phyloP scores from a whole-genome alignment of 495 filamentous ascomycete species.

The Ascodesmis nigricans region DNA sequence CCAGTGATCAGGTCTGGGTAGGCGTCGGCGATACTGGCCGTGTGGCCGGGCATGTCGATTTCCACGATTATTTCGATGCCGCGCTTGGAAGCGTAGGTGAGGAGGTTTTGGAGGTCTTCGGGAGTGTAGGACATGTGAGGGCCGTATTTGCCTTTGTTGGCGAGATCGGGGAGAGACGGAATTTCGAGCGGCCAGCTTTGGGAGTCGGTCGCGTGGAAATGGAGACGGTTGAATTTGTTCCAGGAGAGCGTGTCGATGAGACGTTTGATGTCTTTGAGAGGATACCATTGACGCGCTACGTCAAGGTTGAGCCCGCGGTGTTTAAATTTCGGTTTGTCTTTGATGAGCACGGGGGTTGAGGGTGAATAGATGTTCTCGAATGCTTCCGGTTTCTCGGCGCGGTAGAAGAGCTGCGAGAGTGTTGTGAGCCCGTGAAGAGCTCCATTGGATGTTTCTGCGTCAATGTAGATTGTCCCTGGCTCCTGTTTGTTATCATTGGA shows the following conservation, averaged over 20 bases:
- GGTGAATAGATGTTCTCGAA: conserved; percentile 37
- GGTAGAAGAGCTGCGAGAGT: conserved; percentile 58
- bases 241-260: conserved; percentile 48
- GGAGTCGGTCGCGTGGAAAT: conserved; percentile 59
- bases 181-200: conserved; percentile 72
- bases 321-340: conserved; percentile 40
- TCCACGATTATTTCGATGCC: conserved; percentile 56
- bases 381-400: conserved; percentile 25
- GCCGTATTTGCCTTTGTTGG: conserved; percentile 45
- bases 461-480: conserved; percentile 32
- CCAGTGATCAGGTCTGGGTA: conserved; percentile 57
- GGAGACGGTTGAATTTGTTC: conserved; percentile 62
- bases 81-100: conserved; percentile 40
- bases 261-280: conserved; percentile 37
- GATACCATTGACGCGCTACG: conserved; percentile 42
- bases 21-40: conserved; percentile 35
- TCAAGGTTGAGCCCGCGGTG: conserved; percentile 62
- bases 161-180: conserved; percentile 44
- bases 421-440: conserved; percentile 44
- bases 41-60: conserved; percentile 68
- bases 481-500: conserved; percentile 24
- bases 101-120: conserved; percentile 35
- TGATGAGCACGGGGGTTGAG: conserved; percentile 41
- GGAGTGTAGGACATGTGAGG: conserved; percentile 40
- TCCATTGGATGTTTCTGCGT: conserved; percentile 39